These are phyloP conservation scores for Crepidotus sp. DNA, from an alignment of 1,284 basidiomycete genomes.

Conservation along the genomic window DNA sequence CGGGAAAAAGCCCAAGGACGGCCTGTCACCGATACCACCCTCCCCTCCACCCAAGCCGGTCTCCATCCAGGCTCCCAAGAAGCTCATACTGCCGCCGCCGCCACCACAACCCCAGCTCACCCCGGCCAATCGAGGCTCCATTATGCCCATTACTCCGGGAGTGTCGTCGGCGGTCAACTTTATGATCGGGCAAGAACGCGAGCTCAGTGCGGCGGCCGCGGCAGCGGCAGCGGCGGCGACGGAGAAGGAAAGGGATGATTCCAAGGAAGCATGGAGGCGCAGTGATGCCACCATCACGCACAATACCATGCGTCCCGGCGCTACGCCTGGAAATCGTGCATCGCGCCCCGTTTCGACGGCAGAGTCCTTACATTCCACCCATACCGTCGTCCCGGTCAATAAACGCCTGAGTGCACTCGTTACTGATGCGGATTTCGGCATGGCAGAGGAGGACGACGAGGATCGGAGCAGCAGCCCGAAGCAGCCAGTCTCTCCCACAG, in stretches of 20 bases:
- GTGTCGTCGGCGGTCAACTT: constrained; percentile 40
- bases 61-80: constrained; percentile 16
- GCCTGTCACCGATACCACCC: constrained; percentile 21
- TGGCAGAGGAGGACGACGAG: constrained; percentile 41
- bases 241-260: constrained; percentile 20
- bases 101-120: constrained; percentile 17
- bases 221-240: constrained; percentile 21
- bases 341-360: constrained; percentile 68
- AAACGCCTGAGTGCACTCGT: constrained; percentile 61
- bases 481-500: constrained; percentile 7
- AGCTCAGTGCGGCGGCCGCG: constrained; percentile 13
- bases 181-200: constrained; percentile 28
- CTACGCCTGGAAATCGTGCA: constrained; percentile 36
- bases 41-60: constrained; percentile 23
- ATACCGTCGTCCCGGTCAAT: constrained; percentile 55
- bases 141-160: constrained; percentile 39
- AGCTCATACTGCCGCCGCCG: constrained; percentile 18
- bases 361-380: constrained; percentile 61
- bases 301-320: constrained; percentile 47
- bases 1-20: constrained; percentile 23
- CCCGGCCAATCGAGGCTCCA: constrained; percentile 26
- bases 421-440: constrained; percentile 52
- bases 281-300: constrained; percentile 70
- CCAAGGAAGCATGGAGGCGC: constrained; percentile 60
- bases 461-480: constrained; percentile 12